Conservation (phyloP, 768 basidiomycete species). For the Pleurotus giganteus region DNA sequence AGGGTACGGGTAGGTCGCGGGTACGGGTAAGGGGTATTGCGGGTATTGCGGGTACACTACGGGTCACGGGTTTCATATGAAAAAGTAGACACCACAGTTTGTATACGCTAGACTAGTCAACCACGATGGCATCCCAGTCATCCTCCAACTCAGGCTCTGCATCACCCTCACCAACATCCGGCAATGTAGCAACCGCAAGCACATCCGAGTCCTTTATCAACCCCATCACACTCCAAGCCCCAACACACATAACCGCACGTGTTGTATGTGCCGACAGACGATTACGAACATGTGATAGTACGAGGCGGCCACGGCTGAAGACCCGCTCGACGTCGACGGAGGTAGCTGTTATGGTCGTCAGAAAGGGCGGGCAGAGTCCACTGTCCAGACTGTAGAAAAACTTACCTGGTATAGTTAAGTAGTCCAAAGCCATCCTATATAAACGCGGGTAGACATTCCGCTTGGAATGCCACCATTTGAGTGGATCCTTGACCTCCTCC, state of each 20-base stretch:
- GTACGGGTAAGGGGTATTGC: too few species aligned
- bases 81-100: too few species aligned
- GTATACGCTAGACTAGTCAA: too few species aligned
- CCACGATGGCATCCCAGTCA: background rate
- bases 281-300: slow-evolving; percentile 20
- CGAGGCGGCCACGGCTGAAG: slow-evolving; percentile 23
- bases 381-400: too few species aligned
- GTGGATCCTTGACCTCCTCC: slow-evolving; percentile 15
- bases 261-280: slow-evolving; percentile 18
- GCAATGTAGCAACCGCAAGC: background rate
- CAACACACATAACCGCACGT: slow-evolving; percentile 20
- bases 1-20: too few species aligned
- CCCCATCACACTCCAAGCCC: slow-evolving; percentile 15
- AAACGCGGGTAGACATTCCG: slow-evolving; percentile 16
- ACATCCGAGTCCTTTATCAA: slow-evolving; percentile 10
- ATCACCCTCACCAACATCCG: slow-evolving; percentile 1
- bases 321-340: slow-evolving; percentile 21
- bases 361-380: background rate
- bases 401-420: slow-evolving; percentile 23
- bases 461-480: slow-evolving; percentile 21
- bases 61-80: too few species aligned
- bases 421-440: slow-evolving; percentile 26
- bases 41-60: too few species aligned
- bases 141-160: background rate
- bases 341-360: slow-evolving; percentile 14